Conservation (phyloP, 331 rosid species). For the Quercus lobata region DNA sequence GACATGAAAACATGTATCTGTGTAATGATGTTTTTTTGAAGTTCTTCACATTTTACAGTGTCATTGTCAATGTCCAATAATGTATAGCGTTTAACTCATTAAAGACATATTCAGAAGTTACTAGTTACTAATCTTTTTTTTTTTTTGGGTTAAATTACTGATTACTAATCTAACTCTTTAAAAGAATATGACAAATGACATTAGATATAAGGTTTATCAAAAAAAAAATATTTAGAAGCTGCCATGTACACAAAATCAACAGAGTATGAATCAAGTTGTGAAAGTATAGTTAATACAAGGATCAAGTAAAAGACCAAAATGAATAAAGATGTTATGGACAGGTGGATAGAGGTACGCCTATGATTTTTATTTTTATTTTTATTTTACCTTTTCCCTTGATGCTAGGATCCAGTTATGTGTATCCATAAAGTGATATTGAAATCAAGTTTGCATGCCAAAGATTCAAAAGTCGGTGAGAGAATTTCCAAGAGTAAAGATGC, state of each 20-base stretch:
- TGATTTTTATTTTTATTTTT: not conserved
- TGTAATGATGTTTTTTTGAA: too few species aligned
- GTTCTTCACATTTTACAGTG: too few species aligned
- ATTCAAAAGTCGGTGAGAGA: not conserved
- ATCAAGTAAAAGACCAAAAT: not conserved
- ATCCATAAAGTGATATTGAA: not conserved
- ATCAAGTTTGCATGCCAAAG: conserved; percentile 11
- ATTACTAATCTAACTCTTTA: too few species aligned
- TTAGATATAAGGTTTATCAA: too few species aligned
- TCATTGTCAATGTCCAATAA: too few species aligned
- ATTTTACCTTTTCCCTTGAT: not conserved
- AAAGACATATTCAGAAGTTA: too few species aligned
- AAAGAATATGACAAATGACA: too few species aligned
- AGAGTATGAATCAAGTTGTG: conserved; percentile 6
- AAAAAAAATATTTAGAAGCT: too few species aligned
- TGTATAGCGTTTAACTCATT: too few species aligned
- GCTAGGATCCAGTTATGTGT: not conserved
- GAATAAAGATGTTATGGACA: not conserved
- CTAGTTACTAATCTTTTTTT: too few species aligned
- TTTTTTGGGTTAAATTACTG: too few species aligned
- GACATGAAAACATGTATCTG: too few species aligned
- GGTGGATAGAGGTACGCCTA: not conserved
- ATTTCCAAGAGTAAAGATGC: conserved; percentile 32
- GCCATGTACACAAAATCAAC: conserved; percentile 7
- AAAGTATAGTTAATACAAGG: not conserved